phyloP scores from a whole-genome alignment of 306 rosid species.

The Prosopis cineraria region DNA sequence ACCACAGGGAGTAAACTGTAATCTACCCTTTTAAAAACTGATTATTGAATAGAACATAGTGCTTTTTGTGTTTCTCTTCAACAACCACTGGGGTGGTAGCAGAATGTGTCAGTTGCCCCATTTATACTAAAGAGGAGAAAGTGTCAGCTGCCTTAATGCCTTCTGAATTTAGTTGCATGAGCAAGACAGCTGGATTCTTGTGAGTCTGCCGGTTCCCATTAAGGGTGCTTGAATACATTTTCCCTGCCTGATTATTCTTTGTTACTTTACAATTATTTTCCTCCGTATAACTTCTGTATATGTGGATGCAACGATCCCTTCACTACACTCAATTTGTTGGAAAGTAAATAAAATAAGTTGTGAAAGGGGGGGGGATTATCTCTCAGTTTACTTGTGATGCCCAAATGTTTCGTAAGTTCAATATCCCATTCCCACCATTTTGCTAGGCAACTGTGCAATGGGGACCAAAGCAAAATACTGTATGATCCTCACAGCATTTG shows the following conservation, averaged over 20 bases:
- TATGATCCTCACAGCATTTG: slow-evolving; percentile 15
- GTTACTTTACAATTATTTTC: not conserved
- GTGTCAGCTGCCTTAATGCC: not conserved
- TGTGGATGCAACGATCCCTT: not conserved
- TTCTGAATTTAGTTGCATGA: not conserved
- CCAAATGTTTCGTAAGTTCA: not conserved
- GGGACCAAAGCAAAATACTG: not conserved
- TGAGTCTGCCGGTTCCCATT: not conserved
- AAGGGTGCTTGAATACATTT: not conserved
- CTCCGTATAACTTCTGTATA: not conserved
- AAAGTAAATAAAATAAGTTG: not conserved
- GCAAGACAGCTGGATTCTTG: not conserved
- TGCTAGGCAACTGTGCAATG: not conserved
- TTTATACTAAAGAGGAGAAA: too few species aligned
- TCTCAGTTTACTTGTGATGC: not conserved
- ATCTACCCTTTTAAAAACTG: not conserved
- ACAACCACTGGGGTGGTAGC: not conserved
- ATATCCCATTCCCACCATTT: not conserved
- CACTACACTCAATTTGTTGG: not conserved
- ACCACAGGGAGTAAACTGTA: not conserved
- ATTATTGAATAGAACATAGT: not conserved
- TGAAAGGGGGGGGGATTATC: too few species aligned
- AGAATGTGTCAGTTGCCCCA: not conserved
- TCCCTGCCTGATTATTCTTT: not conserved
- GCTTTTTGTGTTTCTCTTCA: not conserved